phyloP scores from a whole-genome alignment of 495 filamentous ascomycete species.

The Tuber umbilicatum region DNA sequence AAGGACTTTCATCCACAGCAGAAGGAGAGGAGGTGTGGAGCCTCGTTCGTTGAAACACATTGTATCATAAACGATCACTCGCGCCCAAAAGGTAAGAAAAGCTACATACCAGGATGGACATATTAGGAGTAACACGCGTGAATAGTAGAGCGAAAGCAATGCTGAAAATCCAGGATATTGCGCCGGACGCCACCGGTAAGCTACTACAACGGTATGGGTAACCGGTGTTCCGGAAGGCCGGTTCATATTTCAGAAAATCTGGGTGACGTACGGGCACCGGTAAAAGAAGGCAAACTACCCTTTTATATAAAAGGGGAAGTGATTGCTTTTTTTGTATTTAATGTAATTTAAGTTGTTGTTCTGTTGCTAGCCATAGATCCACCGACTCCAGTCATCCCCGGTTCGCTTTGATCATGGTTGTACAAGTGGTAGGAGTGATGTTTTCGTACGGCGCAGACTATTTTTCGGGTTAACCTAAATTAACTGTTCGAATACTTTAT shows the following conservation, averaged over 20 bases:
- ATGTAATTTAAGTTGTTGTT: background rate
- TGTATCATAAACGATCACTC: background rate
- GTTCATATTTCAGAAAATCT: too few relatives aligned
- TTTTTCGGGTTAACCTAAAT: too few relatives aligned
- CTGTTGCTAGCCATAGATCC: background rate
- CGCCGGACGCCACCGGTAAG: background rate
- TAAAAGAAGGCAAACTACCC: background rate
- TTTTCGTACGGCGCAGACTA: too few relatives aligned
- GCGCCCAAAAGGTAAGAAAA: too few relatives aligned
- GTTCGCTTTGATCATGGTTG: background rate
- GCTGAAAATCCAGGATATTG: too few relatives aligned
- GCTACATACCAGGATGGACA: too few relatives aligned
- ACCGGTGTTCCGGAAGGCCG: background rate
- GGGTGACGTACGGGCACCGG: background rate
- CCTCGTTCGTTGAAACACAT: background rate
- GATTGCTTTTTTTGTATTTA: background rate
- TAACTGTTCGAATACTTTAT: too few relatives aligned
- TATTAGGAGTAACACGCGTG: background rate
- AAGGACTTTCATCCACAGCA: too few relatives aligned
- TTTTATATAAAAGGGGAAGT: background rate
- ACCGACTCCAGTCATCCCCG: background rate
- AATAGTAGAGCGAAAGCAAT: background rate
- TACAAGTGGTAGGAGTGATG: too few relatives aligned
- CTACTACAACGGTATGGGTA: background rate
- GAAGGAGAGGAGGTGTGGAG: background rate